Percentiles rank a stretch among this genome's conserved stretches.
Conservation (phyloP, 1,284 basidiomycete species). For the Austroboletus novae-zelandiae region DNA sequence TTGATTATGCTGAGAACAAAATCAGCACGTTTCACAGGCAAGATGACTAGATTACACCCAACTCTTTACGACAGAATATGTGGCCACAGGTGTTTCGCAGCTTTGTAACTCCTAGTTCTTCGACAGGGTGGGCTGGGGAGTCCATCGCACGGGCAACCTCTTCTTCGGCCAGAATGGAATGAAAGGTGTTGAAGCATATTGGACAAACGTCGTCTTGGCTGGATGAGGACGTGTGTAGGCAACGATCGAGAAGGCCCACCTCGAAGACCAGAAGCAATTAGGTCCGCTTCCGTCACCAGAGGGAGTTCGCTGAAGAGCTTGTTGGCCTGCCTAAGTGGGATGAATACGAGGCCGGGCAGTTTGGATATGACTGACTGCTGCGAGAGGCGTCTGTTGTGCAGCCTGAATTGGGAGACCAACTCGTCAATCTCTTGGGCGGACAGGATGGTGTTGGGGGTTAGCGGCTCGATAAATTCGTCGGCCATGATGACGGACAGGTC, state of each 20-base stretch:
- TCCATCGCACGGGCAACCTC: conserved; percentile 70
- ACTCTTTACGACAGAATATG: conserved; percentile 76
- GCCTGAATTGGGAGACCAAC: conserved; percentile 30
- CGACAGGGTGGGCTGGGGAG: conserved; percentile 65
- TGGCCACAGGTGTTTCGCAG: conserved; percentile 64
- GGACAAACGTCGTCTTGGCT: conserved; percentile 61
- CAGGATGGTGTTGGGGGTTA: conserved; percentile 4
- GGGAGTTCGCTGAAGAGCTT: conserved; percentile 39
- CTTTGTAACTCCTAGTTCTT: conserved; percentile 65
- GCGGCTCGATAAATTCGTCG: conserved; percentile 17
- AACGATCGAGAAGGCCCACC: conserved; percentile 26
- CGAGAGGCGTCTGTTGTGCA: conserved; percentile 27
- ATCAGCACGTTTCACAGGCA: conserved; percentile 14
- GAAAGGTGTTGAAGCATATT: conserved; percentile 66
- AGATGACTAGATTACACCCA: conserved; percentile 16
- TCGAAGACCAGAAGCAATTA: conserved; percentile 35
- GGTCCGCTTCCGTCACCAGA: conserved; percentile 42
- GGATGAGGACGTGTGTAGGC: neutral
- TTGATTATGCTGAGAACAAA: conserved; percentile 49
- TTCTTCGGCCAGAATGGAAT: conserved; percentile 66
- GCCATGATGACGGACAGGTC: conserved; percentile 19
- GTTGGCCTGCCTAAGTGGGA: conserved; percentile 31
- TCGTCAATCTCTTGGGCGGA: conserved; percentile 35
- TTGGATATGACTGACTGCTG: conserved; percentile 18
- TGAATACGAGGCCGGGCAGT: conserved; percentile 8